phyloP scores from a whole-genome alignment of 179 eudicot species.

The Heliamphora pulchella region DNA sequence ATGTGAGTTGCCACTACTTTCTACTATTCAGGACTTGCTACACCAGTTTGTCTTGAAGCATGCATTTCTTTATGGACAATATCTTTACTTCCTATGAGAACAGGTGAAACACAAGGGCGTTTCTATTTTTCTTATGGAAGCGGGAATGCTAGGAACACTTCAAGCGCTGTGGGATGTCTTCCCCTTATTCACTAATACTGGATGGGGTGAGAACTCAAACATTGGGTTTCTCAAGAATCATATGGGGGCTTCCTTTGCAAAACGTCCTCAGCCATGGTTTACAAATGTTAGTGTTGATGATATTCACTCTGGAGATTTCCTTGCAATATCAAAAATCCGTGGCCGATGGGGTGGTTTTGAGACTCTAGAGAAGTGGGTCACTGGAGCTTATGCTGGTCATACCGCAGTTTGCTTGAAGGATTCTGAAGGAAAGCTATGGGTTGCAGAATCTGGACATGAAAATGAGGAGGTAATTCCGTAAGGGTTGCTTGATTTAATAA shows the following conservation, averaged over 20 bases:
- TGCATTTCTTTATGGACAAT: conserved; percentile 1
- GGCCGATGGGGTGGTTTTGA: conserved; percentile 99
- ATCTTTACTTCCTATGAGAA: conserved; percentile 13
- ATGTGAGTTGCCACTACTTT: conserved; percentile 46
- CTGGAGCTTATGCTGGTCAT: conserved; percentile 98
- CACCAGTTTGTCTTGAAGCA: neutral
- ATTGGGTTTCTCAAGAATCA: conserved; percentile 72
- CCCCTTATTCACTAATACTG: conserved; percentile 80
- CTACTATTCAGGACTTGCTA: conserved; percentile 2
- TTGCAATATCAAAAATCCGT: conserved; percentile 89
- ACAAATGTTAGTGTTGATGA: conserved; percentile 71
- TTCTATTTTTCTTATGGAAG: conserved; percentile 93
- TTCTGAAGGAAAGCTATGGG: conserved; percentile 91
- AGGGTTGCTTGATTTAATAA: neutral
- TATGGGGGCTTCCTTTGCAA: conserved; percentile 78
- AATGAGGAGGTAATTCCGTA: conserved; percentile 58
- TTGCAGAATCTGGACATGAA: conserved; percentile 97
- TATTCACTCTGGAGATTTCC: conserved; percentile 91
- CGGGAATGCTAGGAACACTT: conserved; percentile 91
- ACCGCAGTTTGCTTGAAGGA: conserved; percentile 89
- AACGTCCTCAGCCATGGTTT: conserved; percentile 89
- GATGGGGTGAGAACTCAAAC: conserved; percentile 88
- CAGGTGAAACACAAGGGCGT: conserved; percentile 79
- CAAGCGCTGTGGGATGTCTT: conserved; percentile 88
- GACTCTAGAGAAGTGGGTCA: conserved; percentile 95